Evolutionary conservation across 2,329 filamentous ascomycete genomes (phyloP).

Genomic region (Epichloe elymi): DNA sequence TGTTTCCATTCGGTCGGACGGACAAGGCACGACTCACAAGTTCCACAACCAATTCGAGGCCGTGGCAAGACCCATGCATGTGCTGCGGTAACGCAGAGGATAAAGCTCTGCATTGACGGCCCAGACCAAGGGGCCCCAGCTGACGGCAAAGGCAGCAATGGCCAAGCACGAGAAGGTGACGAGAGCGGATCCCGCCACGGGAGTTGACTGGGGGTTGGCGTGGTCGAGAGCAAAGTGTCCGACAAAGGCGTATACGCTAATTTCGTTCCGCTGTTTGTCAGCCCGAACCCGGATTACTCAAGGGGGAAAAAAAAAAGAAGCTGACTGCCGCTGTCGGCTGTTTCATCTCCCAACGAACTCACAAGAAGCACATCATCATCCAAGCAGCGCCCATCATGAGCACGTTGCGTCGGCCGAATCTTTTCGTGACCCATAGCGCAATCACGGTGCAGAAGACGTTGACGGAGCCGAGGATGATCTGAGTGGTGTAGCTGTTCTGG

Average conservation of each 20-base stretch:
- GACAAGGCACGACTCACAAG: conserved; percentile 27
- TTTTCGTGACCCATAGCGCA: conserved; percentile 52
- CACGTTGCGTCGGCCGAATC: conserved; percentile 48
- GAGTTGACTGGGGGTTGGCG: conserved; percentile 28
- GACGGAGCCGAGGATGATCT: conserved; percentile 54
- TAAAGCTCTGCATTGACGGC: conserved; percentile 52
- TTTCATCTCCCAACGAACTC: conserved; percentile 10
- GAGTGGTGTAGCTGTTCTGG: conserved; percentile 50
- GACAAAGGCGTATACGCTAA: conserved; percentile 33
- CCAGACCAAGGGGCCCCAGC: conserved; percentile 60
- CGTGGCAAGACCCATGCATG: conserved; percentile 42
- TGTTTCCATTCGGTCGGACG: too few relatives aligned
- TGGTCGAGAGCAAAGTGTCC: conserved; percentile 32
- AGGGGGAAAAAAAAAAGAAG: too few relatives aligned
- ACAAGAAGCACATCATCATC: conserved; percentile 42
- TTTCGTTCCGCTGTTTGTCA: neutral
- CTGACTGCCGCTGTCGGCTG: too few relatives aligned
- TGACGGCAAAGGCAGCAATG: conserved; percentile 53
- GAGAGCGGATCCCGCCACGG: conserved; percentile 42
- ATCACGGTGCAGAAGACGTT: conserved; percentile 54
- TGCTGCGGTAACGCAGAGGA: conserved; percentile 40
- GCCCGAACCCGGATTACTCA: too few relatives aligned
- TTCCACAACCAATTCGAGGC: conserved; percentile 53
- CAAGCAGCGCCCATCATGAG: conserved; percentile 50
- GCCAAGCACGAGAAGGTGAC: conserved; percentile 59